Conservation (phyloP, 2,329 filamentous ascomycete genomes). For the Polychaeton citri region DNA sequence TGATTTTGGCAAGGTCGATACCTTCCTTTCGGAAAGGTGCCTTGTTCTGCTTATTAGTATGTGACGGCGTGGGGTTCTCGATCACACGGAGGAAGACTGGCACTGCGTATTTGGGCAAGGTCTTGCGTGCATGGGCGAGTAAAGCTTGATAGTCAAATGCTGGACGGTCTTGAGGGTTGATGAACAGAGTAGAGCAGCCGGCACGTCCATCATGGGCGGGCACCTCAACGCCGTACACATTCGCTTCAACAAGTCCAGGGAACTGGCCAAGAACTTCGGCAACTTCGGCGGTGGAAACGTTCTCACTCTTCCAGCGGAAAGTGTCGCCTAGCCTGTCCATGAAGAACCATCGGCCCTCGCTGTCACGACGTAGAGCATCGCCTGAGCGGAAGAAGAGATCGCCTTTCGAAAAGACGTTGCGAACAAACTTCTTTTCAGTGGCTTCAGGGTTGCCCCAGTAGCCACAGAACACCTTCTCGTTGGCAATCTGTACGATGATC, state of each 20-base stretch:
- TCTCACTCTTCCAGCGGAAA: slow-evolving; percentile 38
- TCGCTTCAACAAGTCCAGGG: slow-evolving; percentile 32
- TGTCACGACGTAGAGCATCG: slow-evolving; percentile 31
- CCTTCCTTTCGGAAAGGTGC: slow-evolving; percentile 54
- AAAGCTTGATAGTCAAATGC: slow-evolving; percentile 49
- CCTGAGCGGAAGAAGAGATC: slow-evolving; percentile 37
- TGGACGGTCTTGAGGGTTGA: slow-evolving; percentile 35
- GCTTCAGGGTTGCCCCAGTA: slow-evolving; percentile 58
- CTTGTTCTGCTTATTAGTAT: slow-evolving; percentile 76
- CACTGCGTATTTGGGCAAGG: slow-evolving; percentile 60
- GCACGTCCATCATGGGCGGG: slow-evolving; percentile 39
- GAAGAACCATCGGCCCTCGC: slow-evolving; percentile 35
- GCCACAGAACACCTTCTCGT: slow-evolving; percentile 48
- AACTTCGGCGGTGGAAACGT: slow-evolving; percentile 36
- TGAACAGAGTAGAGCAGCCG: slow-evolving; percentile 42
- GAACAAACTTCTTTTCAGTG: slow-evolving; percentile 42
- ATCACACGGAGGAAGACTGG: slow-evolving; percentile 59
- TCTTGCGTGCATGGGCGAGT: slow-evolving; percentile 42
- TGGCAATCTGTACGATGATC: slow-evolving; percentile 52
- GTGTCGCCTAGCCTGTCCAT: slow-evolving; percentile 36
- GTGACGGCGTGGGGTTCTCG: slow-evolving; percentile 42
- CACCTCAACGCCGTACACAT: slow-evolving; percentile 36
- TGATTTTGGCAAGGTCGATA: slow-evolving; percentile 41
- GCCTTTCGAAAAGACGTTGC: slow-evolving; percentile 33
- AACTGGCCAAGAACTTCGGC: slow-evolving; percentile 32